A percentile compares a stretch with the other conserved stretches of the same genome.
Conservation (phyloP, 2,329 filamentous ascomycete genomes). For the Sarocladiaceae sp. region DNA sequence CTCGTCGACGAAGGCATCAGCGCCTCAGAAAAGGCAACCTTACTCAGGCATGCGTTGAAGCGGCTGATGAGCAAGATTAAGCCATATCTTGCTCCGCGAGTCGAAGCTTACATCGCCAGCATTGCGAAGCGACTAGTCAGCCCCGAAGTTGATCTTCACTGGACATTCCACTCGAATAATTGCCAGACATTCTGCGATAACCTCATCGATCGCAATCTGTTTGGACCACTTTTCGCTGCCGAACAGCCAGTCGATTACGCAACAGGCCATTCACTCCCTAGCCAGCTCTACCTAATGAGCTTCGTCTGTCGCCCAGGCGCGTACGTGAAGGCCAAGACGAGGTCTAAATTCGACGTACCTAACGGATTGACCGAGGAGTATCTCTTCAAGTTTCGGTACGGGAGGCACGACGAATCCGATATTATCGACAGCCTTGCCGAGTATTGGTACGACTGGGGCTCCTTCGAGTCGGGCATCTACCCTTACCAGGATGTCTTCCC, state of each 20-base stretch:
- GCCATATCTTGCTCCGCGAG: constrained; percentile 15
- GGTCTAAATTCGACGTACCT: constrained; percentile 30
- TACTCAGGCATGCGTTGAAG: constrained; percentile 12
- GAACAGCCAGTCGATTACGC: neutral
- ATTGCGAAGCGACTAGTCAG: constrained; percentile 23
- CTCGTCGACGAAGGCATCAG: constrained; percentile 16
- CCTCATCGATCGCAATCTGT: constrained; percentile 24
- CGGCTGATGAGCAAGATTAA: constrained; percentile 18
- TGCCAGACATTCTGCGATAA: constrained; percentile 32
- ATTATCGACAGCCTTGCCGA: constrained; percentile 36
- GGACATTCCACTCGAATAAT: constrained; percentile 27
- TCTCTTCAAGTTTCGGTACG: constrained; percentile 30
- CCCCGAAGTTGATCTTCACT: constrained; percentile 20
- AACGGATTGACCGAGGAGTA: constrained; percentile 37
- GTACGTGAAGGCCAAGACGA: constrained; percentile 19
- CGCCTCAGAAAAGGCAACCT: constrained; percentile 11
- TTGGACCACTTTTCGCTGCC: constrained; percentile 20
- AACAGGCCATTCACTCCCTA: constrained; percentile 10
- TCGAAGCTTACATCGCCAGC: constrained; percentile 24
- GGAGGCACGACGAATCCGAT: constrained; percentile 33
- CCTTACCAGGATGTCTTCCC: constrained; percentile 35
- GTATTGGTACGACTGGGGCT: constrained; percentile 41
- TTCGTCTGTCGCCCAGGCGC: constrained; percentile 28
- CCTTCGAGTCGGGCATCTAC: constrained; percentile 31
- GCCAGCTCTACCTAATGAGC: constrained; percentile 30